phyloP scores from a whole-genome alignment of 768 basidiomycete genomes.

The Kondoa subrosea region DNA sequence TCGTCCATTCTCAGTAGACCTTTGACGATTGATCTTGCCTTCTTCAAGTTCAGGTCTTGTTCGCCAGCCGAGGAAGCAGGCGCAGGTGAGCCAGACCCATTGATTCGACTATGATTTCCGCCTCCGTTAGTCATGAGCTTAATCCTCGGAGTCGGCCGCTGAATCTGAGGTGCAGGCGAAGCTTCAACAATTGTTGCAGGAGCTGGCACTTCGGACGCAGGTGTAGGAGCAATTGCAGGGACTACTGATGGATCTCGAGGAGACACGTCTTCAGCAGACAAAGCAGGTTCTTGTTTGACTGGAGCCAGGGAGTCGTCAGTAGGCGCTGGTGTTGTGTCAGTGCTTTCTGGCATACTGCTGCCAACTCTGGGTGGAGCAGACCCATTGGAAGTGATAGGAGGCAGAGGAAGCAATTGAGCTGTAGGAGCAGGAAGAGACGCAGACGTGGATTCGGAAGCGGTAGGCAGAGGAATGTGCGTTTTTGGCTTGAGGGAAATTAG shows the following conservation, averaged over 20 bases:
- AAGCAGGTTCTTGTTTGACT: not conserved
- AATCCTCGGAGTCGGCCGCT: not conserved
- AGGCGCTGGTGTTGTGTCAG: not conserved
- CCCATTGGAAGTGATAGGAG: no score
- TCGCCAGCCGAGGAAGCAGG: conserved; percentile 10
- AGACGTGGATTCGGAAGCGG: not conserved
- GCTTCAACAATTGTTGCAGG: not conserved
- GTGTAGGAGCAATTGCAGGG: not conserved
- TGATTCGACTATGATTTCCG: not conserved
- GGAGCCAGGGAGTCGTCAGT: not conserved
- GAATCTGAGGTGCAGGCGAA: not conserved
- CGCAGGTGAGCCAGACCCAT: conserved; percentile 13
- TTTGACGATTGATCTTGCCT: conserved; percentile 57
- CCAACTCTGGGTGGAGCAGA: not conserved
- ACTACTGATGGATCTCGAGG: not conserved
- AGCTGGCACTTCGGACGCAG: not conserved
- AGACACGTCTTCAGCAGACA: no score
- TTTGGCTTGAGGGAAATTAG: not conserved
- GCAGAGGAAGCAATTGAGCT: not conserved
- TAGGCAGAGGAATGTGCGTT: not conserved
- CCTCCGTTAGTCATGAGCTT: not conserved
- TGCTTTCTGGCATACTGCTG: not conserved
- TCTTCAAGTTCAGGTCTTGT: conserved; percentile 51
- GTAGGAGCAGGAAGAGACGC: not conserved
- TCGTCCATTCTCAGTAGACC: conserved; percentile 47